Conservation (phyloP, 2,329 filamentous ascomycete genomes). For the Colletotrichum godetiae region DNA sequence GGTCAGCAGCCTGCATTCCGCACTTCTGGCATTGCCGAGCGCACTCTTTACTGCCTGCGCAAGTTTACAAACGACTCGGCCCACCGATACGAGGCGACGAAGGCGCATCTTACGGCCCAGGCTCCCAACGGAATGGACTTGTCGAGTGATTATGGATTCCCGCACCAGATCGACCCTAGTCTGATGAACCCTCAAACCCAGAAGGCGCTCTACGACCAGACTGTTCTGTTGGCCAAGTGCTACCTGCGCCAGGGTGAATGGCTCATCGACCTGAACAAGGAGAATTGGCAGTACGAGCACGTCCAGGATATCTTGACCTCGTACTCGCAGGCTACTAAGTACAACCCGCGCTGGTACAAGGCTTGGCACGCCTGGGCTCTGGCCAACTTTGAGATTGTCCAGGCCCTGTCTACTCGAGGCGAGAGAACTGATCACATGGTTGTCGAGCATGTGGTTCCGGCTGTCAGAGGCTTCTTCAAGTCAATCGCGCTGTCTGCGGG, state of each 20-base stretch:
- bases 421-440: slow-evolving; percentile 72
- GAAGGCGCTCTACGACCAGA: slow-evolving; percentile 68
- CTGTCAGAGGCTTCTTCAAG: slow-evolving; percentile 95
- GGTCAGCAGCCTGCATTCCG: slow-evolving; percentile 69
- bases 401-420: slow-evolving; percentile 74
- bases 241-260: slow-evolving; percentile 97
- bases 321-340: slow-evolving; percentile 91
- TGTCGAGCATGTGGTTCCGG: slow-evolving; percentile 90
- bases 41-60: slow-evolving; percentile 68
- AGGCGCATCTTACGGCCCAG: slow-evolving; percentile 61
- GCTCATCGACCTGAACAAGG: slow-evolving; percentile 86
- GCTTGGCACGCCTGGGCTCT: slow-evolving; percentile 99
- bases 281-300: slow-evolving; percentile 88
- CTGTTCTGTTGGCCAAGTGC: slow-evolving; percentile 88
- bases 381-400: slow-evolving; percentile 98
- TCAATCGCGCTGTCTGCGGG: slow-evolving; percentile 92
- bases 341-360: slow-evolving; percentile 97
- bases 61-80: slow-evolving; percentile 71
- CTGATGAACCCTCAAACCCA: slow-evolving; percentile 62
- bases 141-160: slow-evolving; percentile 61
- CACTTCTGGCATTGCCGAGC: slow-evolving; percentile 60
- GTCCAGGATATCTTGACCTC: slow-evolving; percentile 91
- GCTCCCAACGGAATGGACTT: slow-evolving; percentile 58
- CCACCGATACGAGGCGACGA: slow-evolving; percentile 64
- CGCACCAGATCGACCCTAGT: slow-evolving; percentile 56